Evolutionary conservation across 768 basidiomycete species (phyloP).

Genomic region (Russula sp.): DNA sequence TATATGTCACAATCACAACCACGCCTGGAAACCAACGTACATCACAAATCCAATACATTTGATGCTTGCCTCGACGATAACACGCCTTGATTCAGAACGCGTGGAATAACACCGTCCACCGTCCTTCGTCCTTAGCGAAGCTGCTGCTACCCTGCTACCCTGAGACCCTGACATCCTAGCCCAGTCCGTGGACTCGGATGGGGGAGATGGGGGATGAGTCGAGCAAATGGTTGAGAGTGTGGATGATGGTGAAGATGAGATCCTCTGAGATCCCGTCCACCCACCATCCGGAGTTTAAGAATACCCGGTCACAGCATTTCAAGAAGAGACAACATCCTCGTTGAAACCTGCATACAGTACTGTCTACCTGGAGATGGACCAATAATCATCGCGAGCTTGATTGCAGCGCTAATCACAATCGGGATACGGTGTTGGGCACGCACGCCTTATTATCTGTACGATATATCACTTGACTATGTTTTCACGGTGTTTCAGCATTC

Average conservation of each 20-base stretch:
- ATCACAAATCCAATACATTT: constrained; percentile 49
- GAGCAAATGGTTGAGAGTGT: constrained; percentile 48
- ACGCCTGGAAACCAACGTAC: constrained; percentile 16
- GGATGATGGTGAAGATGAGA: constrained; percentile 76
- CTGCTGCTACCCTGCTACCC: constrained; percentile 47
- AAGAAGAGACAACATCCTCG: constrained; percentile 20
- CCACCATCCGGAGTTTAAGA: constrained; percentile 75
- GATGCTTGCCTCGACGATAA: constrained; percentile 68
- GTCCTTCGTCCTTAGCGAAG: constrained; percentile 44
- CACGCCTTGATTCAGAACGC: constrained; percentile 53
- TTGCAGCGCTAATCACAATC: constrained; percentile 23
- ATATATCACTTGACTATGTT: constrained; percentile 7
- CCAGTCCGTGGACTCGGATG: constrained; percentile 43
- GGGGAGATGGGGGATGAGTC: constrained; percentile 70
- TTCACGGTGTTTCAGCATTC: constrained; percentile 1
- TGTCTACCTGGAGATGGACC: background rate
- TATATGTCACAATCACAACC: constrained; percentile 26
- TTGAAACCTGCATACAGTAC: constrained; percentile 26
- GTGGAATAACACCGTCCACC: constrained; percentile 49
- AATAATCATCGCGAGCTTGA: constrained; percentile 9
- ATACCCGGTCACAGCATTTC: constrained; percentile 17
- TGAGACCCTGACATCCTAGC: constrained; percentile 43
- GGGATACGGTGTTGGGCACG: constrained; percentile 12
- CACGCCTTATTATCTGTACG: constrained; percentile 11
- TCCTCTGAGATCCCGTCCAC: constrained; percentile 74